These are phyloP conservation scores for Pyrenophora seminiperda DNA, from an alignment of 2,329 filamentous ascomycete species.

Conservation along the genomic window DNA sequence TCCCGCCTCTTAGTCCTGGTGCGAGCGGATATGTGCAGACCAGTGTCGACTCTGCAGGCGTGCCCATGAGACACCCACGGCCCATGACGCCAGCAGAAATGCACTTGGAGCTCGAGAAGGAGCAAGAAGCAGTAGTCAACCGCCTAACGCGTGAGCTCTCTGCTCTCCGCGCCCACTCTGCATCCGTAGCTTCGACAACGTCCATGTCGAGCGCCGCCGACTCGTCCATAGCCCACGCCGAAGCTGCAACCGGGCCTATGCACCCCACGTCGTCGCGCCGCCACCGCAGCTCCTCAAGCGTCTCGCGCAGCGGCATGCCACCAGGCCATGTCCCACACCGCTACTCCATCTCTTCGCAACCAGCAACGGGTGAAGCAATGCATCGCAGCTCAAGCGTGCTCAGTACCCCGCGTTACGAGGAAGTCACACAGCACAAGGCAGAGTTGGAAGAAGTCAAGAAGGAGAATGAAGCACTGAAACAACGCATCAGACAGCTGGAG, in stretches of 20 bases:
- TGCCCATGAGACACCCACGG: slow-evolving; percentile 80
- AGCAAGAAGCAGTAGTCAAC: slow-evolving; percentile 95
- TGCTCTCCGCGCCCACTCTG: slow-evolving; percentile 73
- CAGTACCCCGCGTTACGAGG: slow-evolving; percentile 49
- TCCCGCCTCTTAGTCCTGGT: slow-evolving; percentile 46
- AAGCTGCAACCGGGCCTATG: slow-evolving; percentile 52
- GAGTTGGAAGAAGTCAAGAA: slow-evolving; percentile 57
- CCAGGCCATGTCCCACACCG: slow-evolving; percentile 32
- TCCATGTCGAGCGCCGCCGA: slow-evolving; percentile 51
- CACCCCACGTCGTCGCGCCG: slow-evolving; percentile 61
- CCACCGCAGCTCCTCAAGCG: slow-evolving; percentile 62
- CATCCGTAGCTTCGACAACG: slow-evolving; percentile 64
- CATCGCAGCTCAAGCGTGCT: slow-evolving; percentile 41
- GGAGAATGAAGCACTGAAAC: slow-evolving; percentile 56
- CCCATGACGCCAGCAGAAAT: slow-evolving; percentile 88
- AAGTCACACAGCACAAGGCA: slow-evolving; percentile 51
- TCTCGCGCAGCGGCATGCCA: slow-evolving; percentile 49
- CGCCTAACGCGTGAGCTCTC: slow-evolving; percentile 88
- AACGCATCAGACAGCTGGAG: slow-evolving; percentile 56
- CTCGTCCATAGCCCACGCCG: slow-evolving; percentile 50
- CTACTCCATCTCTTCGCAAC: slow-evolving; percentile 42
- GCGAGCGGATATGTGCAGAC: slow-evolving; percentile 27
- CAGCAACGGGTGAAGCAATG: slow-evolving; percentile 28
- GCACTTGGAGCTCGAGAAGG: slow-evolving; percentile 87
- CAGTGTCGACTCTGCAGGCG: slow-evolving; percentile 55